phyloP scores from a whole-genome alignment of 306 rosid genomes.

The Macrotyloma uniflorum region DNA sequence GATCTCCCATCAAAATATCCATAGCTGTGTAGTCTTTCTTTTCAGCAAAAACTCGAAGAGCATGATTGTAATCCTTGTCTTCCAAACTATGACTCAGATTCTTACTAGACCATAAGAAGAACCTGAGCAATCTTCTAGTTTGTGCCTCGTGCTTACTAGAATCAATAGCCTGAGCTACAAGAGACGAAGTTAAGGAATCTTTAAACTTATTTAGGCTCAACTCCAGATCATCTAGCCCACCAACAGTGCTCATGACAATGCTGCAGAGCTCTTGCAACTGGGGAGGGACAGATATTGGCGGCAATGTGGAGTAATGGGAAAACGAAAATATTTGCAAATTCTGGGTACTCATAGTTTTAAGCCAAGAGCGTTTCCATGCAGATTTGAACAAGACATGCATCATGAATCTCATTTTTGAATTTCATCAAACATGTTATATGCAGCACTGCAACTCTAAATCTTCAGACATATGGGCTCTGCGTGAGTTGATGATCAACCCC shows the following conservation, averaged over 20 bases:
- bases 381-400: conserved; percentile 46
- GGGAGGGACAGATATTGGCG: conserved; percentile 28
- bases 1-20: conserved; percentile 67
- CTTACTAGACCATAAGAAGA: conserved; percentile 76
- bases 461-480: neutral
- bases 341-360: conserved; percentile 25
- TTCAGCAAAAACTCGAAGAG: conserved; percentile 63
- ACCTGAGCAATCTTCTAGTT: conserved; percentile 75
- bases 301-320: conserved; percentile 47
- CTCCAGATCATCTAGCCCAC: conserved; percentile 82
- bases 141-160: conserved; percentile 73
- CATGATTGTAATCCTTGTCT: conserved; percentile 73
- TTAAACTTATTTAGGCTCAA: conserved; percentile 47
- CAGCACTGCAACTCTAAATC: conserved; percentile 32
- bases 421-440: conserved; percentile 57
- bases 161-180: conserved; percentile 67
- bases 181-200: conserved; percentile 55
- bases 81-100: conserved; percentile 54
- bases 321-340: conserved; percentile 17
- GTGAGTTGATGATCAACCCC: neutral
- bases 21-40: conserved; percentile 74
- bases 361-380: conserved; percentile 40
- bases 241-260: conserved; percentile 52
- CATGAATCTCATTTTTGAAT: conserved; percentile 45
- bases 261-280: conserved; percentile 58